phyloP scores from a whole-genome alignment of 1,284 basidiomycete species.

The Serendipita sp. region DNA sequence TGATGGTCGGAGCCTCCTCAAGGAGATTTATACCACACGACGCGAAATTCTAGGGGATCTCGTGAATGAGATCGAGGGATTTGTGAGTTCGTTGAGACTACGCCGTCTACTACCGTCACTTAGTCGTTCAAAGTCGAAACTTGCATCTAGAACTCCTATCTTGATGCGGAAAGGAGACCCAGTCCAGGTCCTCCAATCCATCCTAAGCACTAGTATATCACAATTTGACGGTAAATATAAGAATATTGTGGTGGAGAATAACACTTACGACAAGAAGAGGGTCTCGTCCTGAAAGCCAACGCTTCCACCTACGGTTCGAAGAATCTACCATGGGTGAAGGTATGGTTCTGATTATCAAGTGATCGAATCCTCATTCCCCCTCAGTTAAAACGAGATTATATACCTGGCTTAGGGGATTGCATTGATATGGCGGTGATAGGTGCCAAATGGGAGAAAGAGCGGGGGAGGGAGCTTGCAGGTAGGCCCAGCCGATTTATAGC shows the following conservation, averaged over 20 bases:
- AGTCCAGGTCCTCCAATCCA: neutral
- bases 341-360: slow-evolving; percentile 24
- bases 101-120: neutral
- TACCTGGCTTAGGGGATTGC: slow-evolving; percentile 65
- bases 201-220: neutral
- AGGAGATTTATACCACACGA: slow-evolving; percentile 41
- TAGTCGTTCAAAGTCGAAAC: neutral
- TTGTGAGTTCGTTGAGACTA: slow-evolving; percentile 21
- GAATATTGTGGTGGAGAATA: neutral
- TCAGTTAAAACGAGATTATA: slow-evolving; percentile 62
- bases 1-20: slow-evolving; percentile 42
- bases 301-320: slow-evolving; percentile 51
- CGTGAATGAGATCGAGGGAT: slow-evolving; percentile 38
- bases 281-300: slow-evolving; percentile 66
- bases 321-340: slow-evolving; percentile 61
- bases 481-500: slow-evolving; percentile 12
- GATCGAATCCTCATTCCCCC: neutral
- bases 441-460: slow-evolving; percentile 62
- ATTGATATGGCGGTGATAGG: slow-evolving; percentile 65
- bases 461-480: slow-evolving; percentile 66
- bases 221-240: slow-evolving; percentile 25
- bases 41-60: slow-evolving; percentile 44
- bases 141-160: slow-evolving; percentile 1
- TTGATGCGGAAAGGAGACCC: slow-evolving; percentile 1
- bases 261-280: slow-evolving; percentile 22